These are phyloP conservation scores for Verbena officinalis DNA, from an alignment of 257 asterid genomes.

Conservation along the genomic window DNA sequence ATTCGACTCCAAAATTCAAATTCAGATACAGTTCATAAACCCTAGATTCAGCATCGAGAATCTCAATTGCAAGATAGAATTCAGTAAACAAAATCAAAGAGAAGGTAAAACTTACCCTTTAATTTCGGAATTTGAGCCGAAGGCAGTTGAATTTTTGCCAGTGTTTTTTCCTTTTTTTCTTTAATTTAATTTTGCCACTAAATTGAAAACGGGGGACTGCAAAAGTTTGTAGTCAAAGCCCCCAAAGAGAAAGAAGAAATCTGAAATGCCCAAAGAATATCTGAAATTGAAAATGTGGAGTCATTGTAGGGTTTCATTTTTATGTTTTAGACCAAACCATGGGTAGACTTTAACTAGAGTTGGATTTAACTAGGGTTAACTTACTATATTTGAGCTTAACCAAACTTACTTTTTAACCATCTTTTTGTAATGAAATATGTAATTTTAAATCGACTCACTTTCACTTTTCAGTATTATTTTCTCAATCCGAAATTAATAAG, in stretches of 20 bases:
- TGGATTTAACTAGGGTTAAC: conserved; percentile 37
- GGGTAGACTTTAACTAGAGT: conserved; percentile 42
- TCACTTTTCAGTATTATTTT: background rate
- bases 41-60: conserved; percentile 39
- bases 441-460: background rate
- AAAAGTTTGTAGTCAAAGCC: conserved; percentile 47
- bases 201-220: conserved; percentile 44
- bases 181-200: conserved; percentile 42
- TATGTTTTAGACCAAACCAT: conserved; percentile 33
- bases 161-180: background rate
- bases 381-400: conserved; percentile 32
- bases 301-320: conserved; percentile 38
- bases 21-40: conserved; percentile 32
- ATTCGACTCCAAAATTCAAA: conserved; percentile 31
- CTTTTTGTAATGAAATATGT: no score
- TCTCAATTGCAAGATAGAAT: conserved; percentile 21
- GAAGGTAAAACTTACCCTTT: conserved; percentile 22
- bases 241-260: conserved; percentile 37
- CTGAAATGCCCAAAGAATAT: conserved; percentile 40
- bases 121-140: conserved; percentile 30
- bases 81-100: background rate
- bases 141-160: conserved; percentile 26
- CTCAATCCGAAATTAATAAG: background rate
- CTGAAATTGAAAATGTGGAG: conserved; percentile 38
- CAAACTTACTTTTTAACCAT: conserved; percentile 37